phyloP scores from a whole-genome alignment of 2,329 filamentous ascomycete genomes.

The Bipolaris victoriae region DNA sequence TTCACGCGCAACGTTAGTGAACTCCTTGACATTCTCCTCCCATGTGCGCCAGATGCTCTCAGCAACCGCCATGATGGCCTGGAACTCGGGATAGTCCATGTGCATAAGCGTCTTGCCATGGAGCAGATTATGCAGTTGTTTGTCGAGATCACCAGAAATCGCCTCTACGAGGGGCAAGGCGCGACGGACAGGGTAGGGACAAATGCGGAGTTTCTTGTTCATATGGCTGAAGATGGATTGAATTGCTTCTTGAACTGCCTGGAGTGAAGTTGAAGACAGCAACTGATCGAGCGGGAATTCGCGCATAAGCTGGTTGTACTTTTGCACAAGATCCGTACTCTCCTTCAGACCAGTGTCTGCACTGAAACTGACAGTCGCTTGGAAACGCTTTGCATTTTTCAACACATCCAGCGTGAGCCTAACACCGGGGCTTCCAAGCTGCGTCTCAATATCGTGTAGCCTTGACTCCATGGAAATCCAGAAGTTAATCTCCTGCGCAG shows the following conservation, averaged over 20 bases:
- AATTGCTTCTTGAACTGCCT: conserved; percentile 88
- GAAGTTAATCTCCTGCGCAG: conserved; percentile 98
- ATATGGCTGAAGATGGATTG: conserved; percentile 89
- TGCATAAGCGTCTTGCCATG: conserved; percentile 89
- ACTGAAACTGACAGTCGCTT: conserved; percentile 94
- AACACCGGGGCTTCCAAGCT: conserved; percentile 88
- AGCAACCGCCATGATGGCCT: conserved; percentile 79
- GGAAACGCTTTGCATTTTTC: conserved; percentile 96
- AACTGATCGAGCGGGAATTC: conserved; percentile 97
- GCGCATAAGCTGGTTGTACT: conserved; percentile 98
- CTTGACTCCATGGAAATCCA: conserved; percentile 98
- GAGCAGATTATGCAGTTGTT: conserved; percentile 82
- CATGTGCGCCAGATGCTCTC: conserved; percentile 88
- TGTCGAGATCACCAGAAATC: conserved; percentile 91
- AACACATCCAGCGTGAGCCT: conserved; percentile 90
- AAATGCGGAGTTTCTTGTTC: conserved; percentile 97
- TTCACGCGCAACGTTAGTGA: conserved; percentile 95
- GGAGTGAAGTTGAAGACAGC: conserved; percentile 85
- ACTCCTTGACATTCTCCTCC: conserved; percentile 97
- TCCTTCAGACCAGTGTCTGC: conserved; percentile 96
- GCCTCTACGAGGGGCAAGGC: conserved; percentile 94
- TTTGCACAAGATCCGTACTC: conserved; percentile 93
- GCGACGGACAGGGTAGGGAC: conserved; percentile 90
- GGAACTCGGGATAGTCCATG: conserved; percentile 89
- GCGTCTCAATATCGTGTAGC: conserved; percentile 86